Evolutionary conservation across 192 early-diverging fungal genomes (phyloP).

Genomic region (Helicostylum pulchrum): DNA sequence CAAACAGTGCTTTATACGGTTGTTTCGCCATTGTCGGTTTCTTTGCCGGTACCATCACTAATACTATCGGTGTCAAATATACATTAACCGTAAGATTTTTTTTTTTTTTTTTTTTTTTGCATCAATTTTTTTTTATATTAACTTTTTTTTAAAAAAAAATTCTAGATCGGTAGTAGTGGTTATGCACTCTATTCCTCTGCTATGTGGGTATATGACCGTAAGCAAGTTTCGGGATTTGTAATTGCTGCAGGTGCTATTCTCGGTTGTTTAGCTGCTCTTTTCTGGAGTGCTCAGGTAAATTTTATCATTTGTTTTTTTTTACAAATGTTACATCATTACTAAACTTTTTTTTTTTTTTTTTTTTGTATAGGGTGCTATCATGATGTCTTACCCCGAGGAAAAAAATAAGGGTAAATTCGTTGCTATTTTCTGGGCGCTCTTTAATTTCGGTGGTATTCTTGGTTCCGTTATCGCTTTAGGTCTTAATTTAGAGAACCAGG

Average conservation of each 20-base stretch:
- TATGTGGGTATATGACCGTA: constrained; percentile 53
- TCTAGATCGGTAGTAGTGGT: constrained; percentile 50
- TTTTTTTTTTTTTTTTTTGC: background rate
- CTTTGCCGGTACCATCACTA: constrained; percentile 35
- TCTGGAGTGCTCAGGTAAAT: constrained; percentile 60
- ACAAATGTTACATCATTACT: too few relatives aligned
- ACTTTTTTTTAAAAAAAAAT: background rate
- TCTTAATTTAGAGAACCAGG: constrained; percentile 29
- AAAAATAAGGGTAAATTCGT: constrained; percentile 78
- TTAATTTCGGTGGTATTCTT: constrained; percentile 78
- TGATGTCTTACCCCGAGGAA: constrained; percentile 82
- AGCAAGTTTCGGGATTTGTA: constrained; percentile 52
- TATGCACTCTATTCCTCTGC: constrained; percentile 76
- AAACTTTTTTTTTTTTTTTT: too few relatives aligned
- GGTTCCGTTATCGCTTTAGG: constrained; percentile 62
- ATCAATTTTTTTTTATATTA: constrained; percentile 3
- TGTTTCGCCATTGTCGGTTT: constrained; percentile 36
- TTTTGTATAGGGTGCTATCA: constrained; percentile 56
- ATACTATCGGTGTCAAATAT: constrained; percentile 26
- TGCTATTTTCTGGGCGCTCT: constrained; percentile 83
- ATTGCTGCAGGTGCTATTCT: constrained; percentile 77
- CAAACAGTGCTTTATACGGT: constrained; percentile 30
- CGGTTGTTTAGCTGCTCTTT: constrained; percentile 73
- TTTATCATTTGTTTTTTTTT: too few relatives aligned
- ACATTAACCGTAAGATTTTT: constrained; percentile 17